A percentile compares a stretch with the other conserved stretches of the same genome.
phyloP scores from a whole-genome alignment of 2,329 filamentous ascomycete species.

The Xylariaceae sp. region DNA sequence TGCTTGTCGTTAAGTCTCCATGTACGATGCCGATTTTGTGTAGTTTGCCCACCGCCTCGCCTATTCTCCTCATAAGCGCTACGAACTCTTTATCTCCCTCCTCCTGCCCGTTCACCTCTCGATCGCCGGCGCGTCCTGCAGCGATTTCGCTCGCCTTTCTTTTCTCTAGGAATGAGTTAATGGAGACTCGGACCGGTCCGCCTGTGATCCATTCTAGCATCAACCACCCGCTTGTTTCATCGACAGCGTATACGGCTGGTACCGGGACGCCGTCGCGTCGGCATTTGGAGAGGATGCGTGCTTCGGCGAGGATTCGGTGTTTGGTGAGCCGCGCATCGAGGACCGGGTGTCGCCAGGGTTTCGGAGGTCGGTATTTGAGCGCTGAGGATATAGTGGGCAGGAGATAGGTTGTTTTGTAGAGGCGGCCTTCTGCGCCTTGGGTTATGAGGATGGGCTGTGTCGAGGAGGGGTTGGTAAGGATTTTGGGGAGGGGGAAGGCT shows the following conservation, averaged over 20 bases:
- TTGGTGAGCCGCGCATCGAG: slow-evolving; percentile 86
- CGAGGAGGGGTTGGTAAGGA: slow-evolving; percentile 60
- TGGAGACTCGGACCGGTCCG: slow-evolving; percentile 60
- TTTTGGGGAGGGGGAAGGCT: slow-evolving; percentile 53
- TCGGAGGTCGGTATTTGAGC: slow-evolving; percentile 86
- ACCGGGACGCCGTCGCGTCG: slow-evolving; percentile 75
- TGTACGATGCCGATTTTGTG: slow-evolving; percentile 86
- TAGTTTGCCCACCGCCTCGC: slow-evolving; percentile 66
- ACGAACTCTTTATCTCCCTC: slow-evolving; percentile 50
- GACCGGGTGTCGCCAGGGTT: slow-evolving; percentile 85
- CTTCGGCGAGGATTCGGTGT: slow-evolving; percentile 83
- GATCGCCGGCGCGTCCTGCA: slow-evolving; percentile 25
- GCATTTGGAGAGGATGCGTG: slow-evolving; percentile 77
- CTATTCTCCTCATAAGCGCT: slow-evolving; percentile 66
- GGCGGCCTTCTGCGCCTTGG: slow-evolving; percentile 92
- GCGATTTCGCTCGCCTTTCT: slow-evolving; percentile 34
- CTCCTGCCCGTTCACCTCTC: slow-evolving; percentile 27
- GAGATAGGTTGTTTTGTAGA: slow-evolving; percentile 85
- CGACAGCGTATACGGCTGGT: slow-evolving; percentile 71
- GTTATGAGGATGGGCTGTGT: slow-evolving; percentile 67
- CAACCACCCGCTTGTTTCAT: slow-evolving; percentile 65
- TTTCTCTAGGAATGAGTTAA: slow-evolving; percentile 65
- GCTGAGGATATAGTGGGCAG: slow-evolving; percentile 64
- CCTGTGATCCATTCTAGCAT: slow-evolving; percentile 84
- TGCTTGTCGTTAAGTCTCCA: slow-evolving; percentile 95